A percentile compares a stretch with the other conserved stretches of the same genome.
phyloP scores from a whole-genome alignment of 495 filamentous ascomycete genomes.

The Penicillium salamii region DNA sequence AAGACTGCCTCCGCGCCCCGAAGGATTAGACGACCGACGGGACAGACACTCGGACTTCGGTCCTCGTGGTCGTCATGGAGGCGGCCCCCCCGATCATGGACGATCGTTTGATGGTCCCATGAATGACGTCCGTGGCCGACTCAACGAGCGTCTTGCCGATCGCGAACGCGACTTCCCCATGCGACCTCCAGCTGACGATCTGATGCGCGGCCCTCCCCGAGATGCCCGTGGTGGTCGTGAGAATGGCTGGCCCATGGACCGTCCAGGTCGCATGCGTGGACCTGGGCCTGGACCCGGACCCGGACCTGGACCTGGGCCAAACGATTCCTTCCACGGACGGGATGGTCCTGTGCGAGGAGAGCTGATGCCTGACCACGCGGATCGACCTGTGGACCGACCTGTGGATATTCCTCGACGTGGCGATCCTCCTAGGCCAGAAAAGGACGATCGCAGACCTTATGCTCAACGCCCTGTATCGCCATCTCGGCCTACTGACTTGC shows the following conservation, averaged over 20 bases:
- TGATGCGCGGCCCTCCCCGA: constrained; percentile 38
- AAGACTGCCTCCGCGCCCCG: constrained; percentile 37
- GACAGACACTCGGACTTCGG: constrained; percentile 38
- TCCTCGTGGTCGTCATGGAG: constrained; percentile 32
- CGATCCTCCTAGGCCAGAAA: constrained; percentile 30
- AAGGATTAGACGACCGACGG: constrained; percentile 37
- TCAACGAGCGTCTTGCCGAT: constrained; percentile 26
- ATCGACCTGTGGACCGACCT: constrained; percentile 29
- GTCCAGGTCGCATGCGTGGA: constrained; percentile 31
- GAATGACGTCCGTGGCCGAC: constrained; percentile 23
- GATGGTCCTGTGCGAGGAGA: constrained; percentile 34
- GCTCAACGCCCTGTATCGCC: constrained; percentile 29
- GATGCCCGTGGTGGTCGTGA: constrained; percentile 34
- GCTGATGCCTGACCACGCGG: constrained; percentile 35
- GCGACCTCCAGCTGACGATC: constrained; percentile 37
- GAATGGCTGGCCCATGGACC: constrained; percentile 36
- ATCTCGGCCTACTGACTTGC: constrained; percentile 24
- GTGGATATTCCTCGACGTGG: constrained; percentile 33
- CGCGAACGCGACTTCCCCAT: constrained; percentile 36
- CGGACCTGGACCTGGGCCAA: neutral
- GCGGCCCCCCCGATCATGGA: constrained; percentile 32
- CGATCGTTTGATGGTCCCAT: constrained; percentile 33
- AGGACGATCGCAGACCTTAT: constrained; percentile 35
- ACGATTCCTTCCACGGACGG: constrained; percentile 30
- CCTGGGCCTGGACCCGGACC: neutral